A percentile compares a stretch with the other conserved stretches of the same genome.
phyloP scores from a whole-genome alignment of 306 rosid species.

The Fragaria vesca region DNA sequence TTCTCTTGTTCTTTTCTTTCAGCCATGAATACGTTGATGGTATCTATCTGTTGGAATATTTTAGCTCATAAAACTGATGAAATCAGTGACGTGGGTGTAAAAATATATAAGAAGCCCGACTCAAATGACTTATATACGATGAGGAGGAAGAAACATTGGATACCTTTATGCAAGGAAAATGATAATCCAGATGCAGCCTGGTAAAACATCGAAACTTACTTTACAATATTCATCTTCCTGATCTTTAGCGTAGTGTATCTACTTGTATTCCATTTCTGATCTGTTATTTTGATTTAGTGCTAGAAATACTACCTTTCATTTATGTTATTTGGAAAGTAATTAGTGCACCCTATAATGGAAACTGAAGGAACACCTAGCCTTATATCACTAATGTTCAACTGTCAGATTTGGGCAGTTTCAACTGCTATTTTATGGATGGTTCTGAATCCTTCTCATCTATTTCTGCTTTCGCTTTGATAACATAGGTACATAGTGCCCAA shows the following conservation, averaged over 20 bases:
- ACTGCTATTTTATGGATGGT: background rate
- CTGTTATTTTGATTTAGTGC: background rate
- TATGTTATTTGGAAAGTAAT: background rate
- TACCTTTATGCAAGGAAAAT: conserved; percentile 82
- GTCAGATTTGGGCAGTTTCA: background rate
- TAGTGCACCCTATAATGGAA: background rate
- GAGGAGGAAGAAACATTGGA: conserved; percentile 76
- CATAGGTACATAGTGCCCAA: background rate
- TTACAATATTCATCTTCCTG: conserved; percentile 20
- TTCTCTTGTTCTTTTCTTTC: conserved; percentile 38
- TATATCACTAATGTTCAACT: background rate
- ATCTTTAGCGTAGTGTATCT: background rate
- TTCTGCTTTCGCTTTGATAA: background rate
- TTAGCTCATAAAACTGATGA: no score
- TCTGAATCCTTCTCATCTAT: background rate
- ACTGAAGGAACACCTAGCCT: background rate
- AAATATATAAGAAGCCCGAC: conserved; percentile 89
- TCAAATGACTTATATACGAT: conserved; percentile 70
- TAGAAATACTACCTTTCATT: background rate
- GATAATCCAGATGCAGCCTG: conserved; percentile 95
- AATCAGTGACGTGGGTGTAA: conserved; percentile 43
- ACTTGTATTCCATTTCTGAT: background rate
- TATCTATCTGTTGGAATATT: conserved; percentile 52
- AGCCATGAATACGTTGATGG: conserved; percentile 68
- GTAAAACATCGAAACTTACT: conserved; percentile 42